These are phyloP conservation scores for Nemania abortiva DNA, from an alignment of 2,329 filamentous ascomycete genomes.

Conservation along the genomic window DNA sequence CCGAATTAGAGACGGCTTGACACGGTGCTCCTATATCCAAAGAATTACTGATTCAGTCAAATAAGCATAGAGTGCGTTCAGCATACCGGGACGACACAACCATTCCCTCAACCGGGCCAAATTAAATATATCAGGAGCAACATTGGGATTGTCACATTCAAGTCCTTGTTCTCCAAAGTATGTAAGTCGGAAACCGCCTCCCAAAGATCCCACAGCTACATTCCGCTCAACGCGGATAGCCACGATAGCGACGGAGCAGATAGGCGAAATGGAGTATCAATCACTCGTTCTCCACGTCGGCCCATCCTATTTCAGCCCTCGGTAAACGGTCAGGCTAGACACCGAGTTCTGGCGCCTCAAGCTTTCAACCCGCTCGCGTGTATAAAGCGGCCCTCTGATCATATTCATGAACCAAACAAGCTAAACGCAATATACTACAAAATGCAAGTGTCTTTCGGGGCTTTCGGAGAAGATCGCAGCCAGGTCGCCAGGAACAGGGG, in stretches of 20 bases:
- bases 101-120: not conserved
- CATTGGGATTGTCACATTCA: not conserved
- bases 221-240: not conserved
- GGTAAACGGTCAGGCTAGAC: not conserved
- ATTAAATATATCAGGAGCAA: not conserved
- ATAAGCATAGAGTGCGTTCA: not conserved
- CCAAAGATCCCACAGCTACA: not conserved
- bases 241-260: slow-evolving; percentile 33
- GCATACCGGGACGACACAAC: not conserved
- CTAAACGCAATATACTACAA: too few species aligned
- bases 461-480: too few species aligned
- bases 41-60: slow-evolving; percentile 6
- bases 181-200: not conserved
- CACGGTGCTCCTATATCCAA: slow-evolving; percentile 34
- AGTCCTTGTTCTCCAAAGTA: not conserved
- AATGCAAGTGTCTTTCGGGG: too few species aligned
- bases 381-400: too few species aligned
- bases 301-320: not conserved
- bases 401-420: too few species aligned
- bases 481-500: too few species aligned
- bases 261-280: slow-evolving; percentile 13
- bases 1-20: slow-evolving; percentile 39
- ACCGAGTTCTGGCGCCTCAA: slow-evolving; percentile 19
- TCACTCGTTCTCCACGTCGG: not conserved
- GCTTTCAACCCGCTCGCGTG: too few species aligned